A percentile compares a stretch with the other conserved stretches of the same genome.
phyloP scores from a whole-genome alignment of 352 stramenopile species.

The Globisporangium barbulae region DNA sequence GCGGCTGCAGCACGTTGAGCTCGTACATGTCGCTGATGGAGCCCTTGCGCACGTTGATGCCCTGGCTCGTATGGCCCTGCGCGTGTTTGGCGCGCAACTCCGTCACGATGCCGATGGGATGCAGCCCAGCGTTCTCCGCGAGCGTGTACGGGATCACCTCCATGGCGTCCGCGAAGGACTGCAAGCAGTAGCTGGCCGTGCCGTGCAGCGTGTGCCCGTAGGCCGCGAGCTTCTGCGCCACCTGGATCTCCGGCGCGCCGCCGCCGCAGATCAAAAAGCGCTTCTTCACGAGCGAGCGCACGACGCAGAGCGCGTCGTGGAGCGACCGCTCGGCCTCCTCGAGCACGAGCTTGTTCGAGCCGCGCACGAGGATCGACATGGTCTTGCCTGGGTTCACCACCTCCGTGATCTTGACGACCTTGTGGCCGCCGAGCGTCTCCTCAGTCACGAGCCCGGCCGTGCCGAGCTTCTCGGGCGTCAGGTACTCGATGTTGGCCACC shows the following conservation, averaged over 20 bases:
- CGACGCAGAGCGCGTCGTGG: slow-evolving; percentile 98
- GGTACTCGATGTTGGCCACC: slow-evolving; percentile 98
- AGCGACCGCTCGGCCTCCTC: slow-evolving; percentile 98
- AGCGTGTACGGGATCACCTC: slow-evolving; percentile 99
- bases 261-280: slow-evolving; percentile 97
- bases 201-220: slow-evolving; percentile 92
- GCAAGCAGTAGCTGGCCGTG: slow-evolving; percentile 96
- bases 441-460: slow-evolving; percentile 94
- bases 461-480: slow-evolving; percentile 97
- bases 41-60: slow-evolving; percentile 96
- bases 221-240: slow-evolving; percentile 91
- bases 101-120: slow-evolving; percentile 99
- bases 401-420: slow-evolving; percentile 99
- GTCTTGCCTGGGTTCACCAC: slow-evolving; percentile 95
- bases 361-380: slow-evolving; percentile 97
- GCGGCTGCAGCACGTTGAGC: slow-evolving; percentile 97
- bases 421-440: slow-evolving; percentile 94
- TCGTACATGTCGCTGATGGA: slow-evolving; percentile 99
- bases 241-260: slow-evolving; percentile 96
- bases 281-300: slow-evolving; percentile 98
- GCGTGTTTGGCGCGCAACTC: slow-evolving; percentile 93
- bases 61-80: slow-evolving; percentile 90
- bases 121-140: slow-evolving; percentile 98
- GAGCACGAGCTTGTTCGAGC: slow-evolving; percentile 98
- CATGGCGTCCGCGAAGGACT: slow-evolving; percentile 96